A percentile compares a stretch with the other conserved stretches of the same genome.
These are phyloP conservation scores for Pseudocohnilembus persalinus DNA, from an alignment of 169 alveolate species.

Conservation along the genomic window DNA sequence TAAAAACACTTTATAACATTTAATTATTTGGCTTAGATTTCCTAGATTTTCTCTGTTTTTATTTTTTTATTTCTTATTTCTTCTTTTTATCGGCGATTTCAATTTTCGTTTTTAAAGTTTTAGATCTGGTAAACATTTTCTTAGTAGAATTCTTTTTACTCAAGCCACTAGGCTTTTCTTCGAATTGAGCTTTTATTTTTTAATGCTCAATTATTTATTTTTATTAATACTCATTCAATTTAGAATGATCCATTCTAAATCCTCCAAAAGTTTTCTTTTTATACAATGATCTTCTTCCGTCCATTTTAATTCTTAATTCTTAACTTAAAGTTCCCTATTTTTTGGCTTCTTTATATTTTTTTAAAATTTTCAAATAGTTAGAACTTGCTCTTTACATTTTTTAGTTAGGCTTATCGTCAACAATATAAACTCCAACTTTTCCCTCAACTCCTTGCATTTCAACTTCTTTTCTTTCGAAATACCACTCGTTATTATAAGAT, in stretches of 20 bases:
- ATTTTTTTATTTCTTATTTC: too few species aligned
- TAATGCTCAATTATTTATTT: not conserved
- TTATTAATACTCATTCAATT: not conserved
- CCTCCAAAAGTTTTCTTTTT: not conserved
- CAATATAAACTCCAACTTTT: not conserved
- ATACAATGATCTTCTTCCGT: not conserved
- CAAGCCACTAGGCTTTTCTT: too few species aligned
- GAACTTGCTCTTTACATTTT: not conserved
- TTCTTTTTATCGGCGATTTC: too few species aligned
- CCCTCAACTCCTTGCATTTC: not conserved
- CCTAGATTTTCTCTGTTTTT: too few species aligned
- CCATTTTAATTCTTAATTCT: not conserved
- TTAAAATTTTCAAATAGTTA: not conserved
- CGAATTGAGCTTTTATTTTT: not conserved
- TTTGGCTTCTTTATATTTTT: too few species aligned
- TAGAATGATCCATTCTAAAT: not conserved
- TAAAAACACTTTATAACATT: too few species aligned
- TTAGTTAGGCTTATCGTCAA: not conserved
- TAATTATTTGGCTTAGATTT: too few species aligned
- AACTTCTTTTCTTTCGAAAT: not conserved
- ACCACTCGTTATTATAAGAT: not conserved
- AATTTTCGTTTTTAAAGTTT: too few species aligned
- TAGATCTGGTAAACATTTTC: too few species aligned
- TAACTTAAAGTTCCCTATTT: too few species aligned
- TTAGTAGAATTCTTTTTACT: too few species aligned